phyloP scores from a whole-genome alignment of 2,329 filamentous ascomycete genomes.

The Basipetospora chlamydospora region DNA sequence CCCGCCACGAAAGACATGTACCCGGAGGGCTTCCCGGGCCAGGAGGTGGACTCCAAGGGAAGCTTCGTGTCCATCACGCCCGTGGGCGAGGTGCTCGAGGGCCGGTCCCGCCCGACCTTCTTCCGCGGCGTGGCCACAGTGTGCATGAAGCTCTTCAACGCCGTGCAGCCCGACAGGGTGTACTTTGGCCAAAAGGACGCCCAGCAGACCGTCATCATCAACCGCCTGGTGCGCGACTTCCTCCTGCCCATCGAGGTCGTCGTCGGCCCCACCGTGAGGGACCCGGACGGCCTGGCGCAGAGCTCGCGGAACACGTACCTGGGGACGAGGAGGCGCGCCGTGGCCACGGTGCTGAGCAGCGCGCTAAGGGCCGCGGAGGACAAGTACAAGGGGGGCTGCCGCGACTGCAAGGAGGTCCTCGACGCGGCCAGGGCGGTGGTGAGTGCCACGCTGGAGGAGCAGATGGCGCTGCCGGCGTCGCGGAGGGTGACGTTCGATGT shows the following conservation, averaged over 20 bases:
- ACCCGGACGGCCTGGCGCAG: constrained; percentile 70
- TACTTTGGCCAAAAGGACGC: constrained; percentile 98
- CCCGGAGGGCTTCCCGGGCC: constrained; percentile 61
- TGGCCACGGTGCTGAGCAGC: constrained; percentile 57
- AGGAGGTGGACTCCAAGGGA: constrained; percentile 59
- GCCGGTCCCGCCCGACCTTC: constrained; percentile 76
- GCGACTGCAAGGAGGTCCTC: constrained; percentile 52
- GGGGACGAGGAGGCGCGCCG: constrained; percentile 54
- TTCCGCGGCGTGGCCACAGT: constrained; percentile 94
- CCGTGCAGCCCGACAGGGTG: constrained; percentile 47
- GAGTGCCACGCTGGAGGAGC: constrained; percentile 38
- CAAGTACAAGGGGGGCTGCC: constrained; percentile 40
- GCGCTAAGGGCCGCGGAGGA: constrained; percentile 58
- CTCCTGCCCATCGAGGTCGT: constrained; percentile 62
- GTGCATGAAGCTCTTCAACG: constrained; percentile 61
- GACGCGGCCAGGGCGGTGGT: constrained; percentile 52
- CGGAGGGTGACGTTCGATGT: constrained; percentile 63
- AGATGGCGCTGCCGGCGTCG: constrained; percentile 42
- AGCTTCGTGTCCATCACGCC: constrained; percentile 89
- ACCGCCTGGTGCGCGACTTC: constrained; percentile 76
- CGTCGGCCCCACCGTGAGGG: constrained; percentile 61
- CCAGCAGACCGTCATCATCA: constrained; percentile 86
- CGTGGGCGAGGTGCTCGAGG: constrained; percentile 67
- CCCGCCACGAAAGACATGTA: constrained; percentile 79
- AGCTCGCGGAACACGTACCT: constrained; percentile 93